Evolutionary conservation across 805 yeast species (phyloP).

Genomic region (Priceomyces fermenticarens): DNA sequence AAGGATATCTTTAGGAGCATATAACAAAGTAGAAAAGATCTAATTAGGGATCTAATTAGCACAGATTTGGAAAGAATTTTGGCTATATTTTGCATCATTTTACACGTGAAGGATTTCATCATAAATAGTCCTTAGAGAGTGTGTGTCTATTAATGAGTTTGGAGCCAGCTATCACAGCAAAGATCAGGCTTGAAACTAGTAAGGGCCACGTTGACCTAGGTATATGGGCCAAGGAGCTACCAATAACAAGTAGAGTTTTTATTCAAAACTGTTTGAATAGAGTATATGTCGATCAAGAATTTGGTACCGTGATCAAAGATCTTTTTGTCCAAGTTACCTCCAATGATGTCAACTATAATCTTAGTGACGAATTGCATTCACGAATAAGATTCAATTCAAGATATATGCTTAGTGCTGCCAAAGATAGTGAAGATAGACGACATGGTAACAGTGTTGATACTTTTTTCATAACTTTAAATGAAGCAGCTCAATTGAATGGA

Average conservation of each 20-base stretch:
- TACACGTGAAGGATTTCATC: no score
- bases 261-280: slow-evolving; percentile 47
- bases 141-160: slow-evolving; percentile 7
- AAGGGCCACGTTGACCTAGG: slow-evolving; percentile 61
- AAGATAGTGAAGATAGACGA: slow-evolving; percentile 19
- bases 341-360: slow-evolving; percentile 6
- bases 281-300: slow-evolving; percentile 37
- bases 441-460: slow-evolving; percentile 22
- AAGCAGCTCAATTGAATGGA: slow-evolving; percentile 42
- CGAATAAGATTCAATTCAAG: slow-evolving; percentile 49
- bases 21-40: no score
- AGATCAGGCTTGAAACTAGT: slow-evolving; percentile 52
- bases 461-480: slow-evolving; percentile 47
- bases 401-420: slow-evolving; percentile 55
- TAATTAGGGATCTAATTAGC: no score
- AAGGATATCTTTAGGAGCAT: no score
- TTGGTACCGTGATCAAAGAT: slow-evolving; percentile 37
- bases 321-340: slow-evolving; percentile 12
- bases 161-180: slow-evolving; percentile 60
- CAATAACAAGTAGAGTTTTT: slow-evolving; percentile 46
- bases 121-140: no score
- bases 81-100: no score
- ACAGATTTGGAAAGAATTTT: no score
- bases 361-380: slow-evolving; percentile 44
- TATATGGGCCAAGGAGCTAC: slow-evolving; percentile 68